Conservation (phyloP, 1,284 basidiomycete species). For the Naganishia sp. region DNA sequence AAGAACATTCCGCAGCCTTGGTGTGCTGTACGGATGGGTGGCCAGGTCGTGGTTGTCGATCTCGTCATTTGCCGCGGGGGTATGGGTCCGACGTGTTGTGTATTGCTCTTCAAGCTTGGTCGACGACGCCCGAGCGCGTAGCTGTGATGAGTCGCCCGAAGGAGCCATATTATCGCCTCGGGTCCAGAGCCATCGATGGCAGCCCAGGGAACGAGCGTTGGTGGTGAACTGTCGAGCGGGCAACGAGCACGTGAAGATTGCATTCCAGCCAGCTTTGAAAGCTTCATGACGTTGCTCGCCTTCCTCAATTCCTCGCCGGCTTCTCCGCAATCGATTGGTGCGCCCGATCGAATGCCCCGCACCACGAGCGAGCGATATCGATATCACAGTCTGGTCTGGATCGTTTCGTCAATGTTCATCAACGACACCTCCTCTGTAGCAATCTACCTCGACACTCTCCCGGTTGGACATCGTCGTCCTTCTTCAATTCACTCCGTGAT, state of each 20-base stretch:
- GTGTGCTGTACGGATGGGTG: slow-evolving; percentile 4
- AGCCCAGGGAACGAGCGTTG: no score
- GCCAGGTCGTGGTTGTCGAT: background rate
- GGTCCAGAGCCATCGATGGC: no score
- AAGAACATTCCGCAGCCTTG: background rate
- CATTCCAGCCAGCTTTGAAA: no score
- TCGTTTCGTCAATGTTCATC: background rate
- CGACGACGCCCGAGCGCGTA: no score
- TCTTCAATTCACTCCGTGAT: no score
- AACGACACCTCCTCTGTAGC: background rate
- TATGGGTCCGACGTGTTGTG: no score
- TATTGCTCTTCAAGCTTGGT: no score
- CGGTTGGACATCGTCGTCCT: background rate
- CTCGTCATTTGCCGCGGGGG: background rate
- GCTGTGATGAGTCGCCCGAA: no score
- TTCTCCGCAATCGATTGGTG: background rate
- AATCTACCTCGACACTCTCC: background rate
- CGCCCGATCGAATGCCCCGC: background rate
- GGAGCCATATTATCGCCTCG: no score
- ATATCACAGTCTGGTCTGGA: background rate
- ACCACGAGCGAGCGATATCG: background rate
- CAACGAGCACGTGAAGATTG: no score
- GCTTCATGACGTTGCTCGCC: no score
- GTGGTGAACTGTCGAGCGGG: no score
- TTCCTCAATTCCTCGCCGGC: background rate